Conservation (phyloP, 495 filamentous ascomycete species). For the Pyrenula massariospora region DNA sequence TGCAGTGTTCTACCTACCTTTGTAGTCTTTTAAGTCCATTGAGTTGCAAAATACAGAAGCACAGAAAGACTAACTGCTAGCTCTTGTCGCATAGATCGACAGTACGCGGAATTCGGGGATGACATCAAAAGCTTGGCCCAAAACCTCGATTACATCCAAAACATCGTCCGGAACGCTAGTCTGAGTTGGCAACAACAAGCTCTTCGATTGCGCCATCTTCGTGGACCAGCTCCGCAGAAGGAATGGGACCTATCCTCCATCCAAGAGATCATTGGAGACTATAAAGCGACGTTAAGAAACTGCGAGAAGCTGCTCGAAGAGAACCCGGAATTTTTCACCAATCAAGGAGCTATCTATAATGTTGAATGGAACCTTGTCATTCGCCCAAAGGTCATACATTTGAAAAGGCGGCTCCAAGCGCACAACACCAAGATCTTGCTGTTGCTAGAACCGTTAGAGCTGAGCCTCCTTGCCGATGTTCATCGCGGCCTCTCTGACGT, state of each 20-base stretch:
- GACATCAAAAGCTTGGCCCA: slow-evolving; percentile 7
- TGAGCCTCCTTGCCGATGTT: too few species aligned
- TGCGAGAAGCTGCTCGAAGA: slow-evolving; percentile 7
- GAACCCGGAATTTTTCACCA: slow-evolving; percentile 1
- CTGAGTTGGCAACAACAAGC: background rate
- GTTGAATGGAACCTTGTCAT: background rate
- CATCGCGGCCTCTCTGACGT: too few species aligned
- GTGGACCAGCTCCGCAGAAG: slow-evolving; percentile 4
- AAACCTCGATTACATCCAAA: background rate
- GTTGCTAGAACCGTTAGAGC: background rate
- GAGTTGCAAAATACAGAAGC: background rate
- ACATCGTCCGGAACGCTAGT: background rate
- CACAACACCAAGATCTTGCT: background rate
- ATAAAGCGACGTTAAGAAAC: slow-evolving; percentile 6
- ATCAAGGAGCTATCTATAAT: background rate
- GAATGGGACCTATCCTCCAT: slow-evolving; percentile 1
- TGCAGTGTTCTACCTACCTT: background rate
- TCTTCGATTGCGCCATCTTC: slow-evolving; percentile 3
- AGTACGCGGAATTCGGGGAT: slow-evolving; percentile 7
- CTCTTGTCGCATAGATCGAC: background rate
- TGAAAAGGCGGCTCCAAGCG: background rate
- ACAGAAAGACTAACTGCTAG: background rate
- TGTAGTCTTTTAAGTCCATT: too few species aligned
- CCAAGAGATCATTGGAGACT: slow-evolving; percentile 9
- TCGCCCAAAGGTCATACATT: background rate